These are phyloP conservation scores for Marchantia polymorpha DNA, from an alignment of 225 moss, liverwort and hornwort genomes.

Conservation along the genomic window DNA sequence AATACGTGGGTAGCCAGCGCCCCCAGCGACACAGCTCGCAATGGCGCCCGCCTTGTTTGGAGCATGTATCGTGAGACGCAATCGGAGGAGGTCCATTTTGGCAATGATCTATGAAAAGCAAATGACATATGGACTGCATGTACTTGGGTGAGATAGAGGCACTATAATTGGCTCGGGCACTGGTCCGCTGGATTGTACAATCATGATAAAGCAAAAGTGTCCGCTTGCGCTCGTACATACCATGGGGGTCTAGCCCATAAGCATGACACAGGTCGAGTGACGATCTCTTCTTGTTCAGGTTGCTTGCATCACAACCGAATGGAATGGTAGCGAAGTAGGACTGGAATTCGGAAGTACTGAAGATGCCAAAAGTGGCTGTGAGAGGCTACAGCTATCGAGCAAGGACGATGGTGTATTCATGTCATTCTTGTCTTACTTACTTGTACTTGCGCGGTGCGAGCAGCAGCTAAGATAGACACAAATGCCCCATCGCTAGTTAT, in stretches of 20 bases:
- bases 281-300: no score
- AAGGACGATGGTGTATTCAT: background rate
- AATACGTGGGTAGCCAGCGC: background rate
- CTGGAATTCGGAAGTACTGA: background rate
- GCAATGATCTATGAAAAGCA: background rate
- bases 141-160: background rate
- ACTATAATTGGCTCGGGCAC: no score
- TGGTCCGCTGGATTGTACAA: background rate
- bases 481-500: background rate
- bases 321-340: no score
- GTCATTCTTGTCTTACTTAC: background rate
- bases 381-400: background rate
- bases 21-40: background rate
- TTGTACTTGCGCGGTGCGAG: background rate
- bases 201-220: background rate
- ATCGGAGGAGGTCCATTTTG: no score
- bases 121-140: background rate
- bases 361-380: background rate
- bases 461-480: background rate
- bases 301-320: no score
- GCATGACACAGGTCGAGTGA: no score
- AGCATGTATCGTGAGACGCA: no score
- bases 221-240: background rate
- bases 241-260: no score
- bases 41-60: background rate